These are phyloP conservation scores for Phytophthora fragariae DNA, from an alignment of 352 stramenopile genomes.

Conservation along the genomic window DNA sequence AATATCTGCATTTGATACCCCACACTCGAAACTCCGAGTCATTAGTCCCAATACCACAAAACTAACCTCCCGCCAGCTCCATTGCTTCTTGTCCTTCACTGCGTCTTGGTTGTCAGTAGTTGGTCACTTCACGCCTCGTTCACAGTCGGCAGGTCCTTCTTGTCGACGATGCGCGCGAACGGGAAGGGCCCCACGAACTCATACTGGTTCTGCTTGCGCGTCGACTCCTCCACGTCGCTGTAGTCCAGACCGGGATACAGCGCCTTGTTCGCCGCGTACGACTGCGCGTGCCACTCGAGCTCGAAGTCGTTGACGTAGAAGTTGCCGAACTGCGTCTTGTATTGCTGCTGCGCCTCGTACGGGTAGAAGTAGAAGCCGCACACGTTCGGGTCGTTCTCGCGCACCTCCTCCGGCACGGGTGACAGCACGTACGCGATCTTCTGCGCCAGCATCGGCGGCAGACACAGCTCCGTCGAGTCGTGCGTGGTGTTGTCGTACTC, in stretches of 20 bases:
- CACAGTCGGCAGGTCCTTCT: constrained; percentile 42
- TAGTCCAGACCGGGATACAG: constrained; percentile 68
- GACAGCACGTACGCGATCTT: constrained; percentile 68
- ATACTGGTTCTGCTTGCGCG: constrained; percentile 71
- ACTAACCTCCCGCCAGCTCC: no score
- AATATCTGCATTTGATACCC: no score
- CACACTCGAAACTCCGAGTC: no score
- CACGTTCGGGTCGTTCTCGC: constrained; percentile 68
- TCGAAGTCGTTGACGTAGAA: constrained; percentile 83
- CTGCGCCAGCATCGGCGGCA: constrained; percentile 65
- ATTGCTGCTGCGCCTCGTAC: constrained; percentile 70
- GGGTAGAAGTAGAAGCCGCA: constrained; percentile 83
- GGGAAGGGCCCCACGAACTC: constrained; percentile 73
- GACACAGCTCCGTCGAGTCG: constrained; percentile 63
- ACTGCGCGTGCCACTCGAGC: constrained; percentile 73
- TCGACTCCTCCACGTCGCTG: constrained; percentile 63
- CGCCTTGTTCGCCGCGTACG: constrained; percentile 61
- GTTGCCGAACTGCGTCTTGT: constrained; percentile 62
- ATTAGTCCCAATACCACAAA: no score
- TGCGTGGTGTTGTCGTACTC: constrained; percentile 61
- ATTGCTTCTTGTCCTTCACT: no score
- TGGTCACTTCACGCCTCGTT: neutral
- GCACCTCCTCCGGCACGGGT: constrained; percentile 57
- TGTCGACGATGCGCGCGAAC: constrained; percentile 66
- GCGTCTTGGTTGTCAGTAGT: neutral